Evolutionary conservation across 139 green algal species (phyloP).

Genomic region (Chlorella vulgaris): DNA sequence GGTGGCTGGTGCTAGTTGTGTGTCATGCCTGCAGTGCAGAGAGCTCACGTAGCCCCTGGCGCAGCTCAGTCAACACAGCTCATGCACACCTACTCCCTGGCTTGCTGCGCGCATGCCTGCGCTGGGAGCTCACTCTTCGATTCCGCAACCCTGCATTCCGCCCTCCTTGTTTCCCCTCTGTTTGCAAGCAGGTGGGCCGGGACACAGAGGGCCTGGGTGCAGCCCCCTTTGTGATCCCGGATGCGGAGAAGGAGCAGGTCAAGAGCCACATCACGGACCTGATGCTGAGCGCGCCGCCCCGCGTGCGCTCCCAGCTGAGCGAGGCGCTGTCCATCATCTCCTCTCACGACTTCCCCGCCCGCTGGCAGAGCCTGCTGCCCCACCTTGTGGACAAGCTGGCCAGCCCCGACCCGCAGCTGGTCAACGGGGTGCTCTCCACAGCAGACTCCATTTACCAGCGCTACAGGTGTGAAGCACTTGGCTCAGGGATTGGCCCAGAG

Average conservation of each 20-base stretch:
- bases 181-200: neutral
- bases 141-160: neutral
- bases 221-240: constrained; percentile 47
- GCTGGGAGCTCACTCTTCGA: neutral
- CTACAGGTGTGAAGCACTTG: constrained; percentile 57
- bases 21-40: no score
- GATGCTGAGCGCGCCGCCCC: constrained; percentile 85
- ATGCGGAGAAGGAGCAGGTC: constrained; percentile 83
- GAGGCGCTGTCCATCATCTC: constrained; percentile 95
- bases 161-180: neutral
- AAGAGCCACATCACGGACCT: constrained; percentile 83
- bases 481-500: neutral
- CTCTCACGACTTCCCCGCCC: constrained; percentile 87
- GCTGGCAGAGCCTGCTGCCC: constrained; percentile 90
- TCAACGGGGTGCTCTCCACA: constrained; percentile 87
- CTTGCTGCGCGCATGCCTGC: neutral
- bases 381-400: constrained; percentile 83
- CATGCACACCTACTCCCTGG: no score
- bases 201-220: constrained; percentile 15
- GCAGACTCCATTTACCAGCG: constrained; percentile 97
- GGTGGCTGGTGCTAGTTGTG: no score
- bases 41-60: no score
- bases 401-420: constrained; percentile 56
- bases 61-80: neutral
- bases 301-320: constrained; percentile 84